Base-by-base conservation (phyloP, 495 filamentous ascomycete genomes). In the Podospora conica region DNA sequence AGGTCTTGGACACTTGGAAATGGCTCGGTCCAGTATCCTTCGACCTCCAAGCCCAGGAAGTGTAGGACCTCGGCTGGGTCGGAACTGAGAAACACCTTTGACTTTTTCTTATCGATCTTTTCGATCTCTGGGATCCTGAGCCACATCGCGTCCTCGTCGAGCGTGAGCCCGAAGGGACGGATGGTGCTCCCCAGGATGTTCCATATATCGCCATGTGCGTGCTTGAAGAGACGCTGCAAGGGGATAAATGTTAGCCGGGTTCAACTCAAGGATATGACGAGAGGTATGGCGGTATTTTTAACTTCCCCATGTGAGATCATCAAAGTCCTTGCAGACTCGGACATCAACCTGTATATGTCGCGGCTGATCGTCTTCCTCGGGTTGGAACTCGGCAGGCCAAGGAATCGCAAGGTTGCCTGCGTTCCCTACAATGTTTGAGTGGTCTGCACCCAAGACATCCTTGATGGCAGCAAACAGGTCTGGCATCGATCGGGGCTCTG, bases 41-140 rank as follows among this genome's bases (percentile, higher is more conserved):
- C 70, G 15, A 73, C 67, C 40, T 83, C 74, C 63, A 90, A 74
- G 4, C 84, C 86, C 1, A 91, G 77, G 59, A 92, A 90, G 1
- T 76, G 67, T 7, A 91, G 73, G 8, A 85, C 75, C 18, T 80
- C 74, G 9, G 60, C 65, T 0, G 88, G 86, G 21, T 86, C 78
- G 0, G 64, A 70, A 0, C 84, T 88, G 12, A 92, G 79, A 33
- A 85, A 75, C 6, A 92, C 58, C 71, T 80, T 81, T 29, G 84
- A 78, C 59, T 80, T 75, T 60, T 86, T 88, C 58, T 79, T 73
- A 65, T 89, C 76, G 20, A 77, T 62, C 1, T 71, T 61, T 66
- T 92, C 89, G 27, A 89, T 85, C 65, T 89, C 85, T 18, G 81
- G 78, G 48, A 90, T 82, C 1, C 87, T 81, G 1, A 92, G 63